Percentiles rank a stretch among this genome's conserved stretches.
Evolutionary conservation across 306 rosid genomes (phyloP).

Genomic region (Sechiopsis laciniata): DNA sequence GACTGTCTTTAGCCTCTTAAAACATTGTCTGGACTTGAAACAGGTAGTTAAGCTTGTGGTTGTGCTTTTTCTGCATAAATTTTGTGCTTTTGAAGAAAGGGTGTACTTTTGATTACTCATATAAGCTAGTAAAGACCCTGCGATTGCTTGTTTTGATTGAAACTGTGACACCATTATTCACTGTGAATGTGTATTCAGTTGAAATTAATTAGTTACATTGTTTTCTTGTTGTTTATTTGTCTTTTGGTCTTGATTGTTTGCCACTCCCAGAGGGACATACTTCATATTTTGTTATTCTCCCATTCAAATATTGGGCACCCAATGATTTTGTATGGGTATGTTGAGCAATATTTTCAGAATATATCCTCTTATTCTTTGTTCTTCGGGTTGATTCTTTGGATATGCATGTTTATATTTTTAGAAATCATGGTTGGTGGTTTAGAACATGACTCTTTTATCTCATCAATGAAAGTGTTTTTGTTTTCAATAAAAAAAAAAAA

Average conservation of each 20-base stretch:
- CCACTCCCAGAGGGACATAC: background rate
- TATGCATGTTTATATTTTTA: too few species aligned
- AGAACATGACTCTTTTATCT: too few species aligned
- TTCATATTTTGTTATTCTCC: background rate
- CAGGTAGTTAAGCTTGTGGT: too few species aligned
- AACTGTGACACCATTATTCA: background rate
- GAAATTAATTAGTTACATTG: background rate
- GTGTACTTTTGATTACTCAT: background rate
- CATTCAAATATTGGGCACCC: background rate
- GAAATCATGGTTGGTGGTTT: too few species aligned
- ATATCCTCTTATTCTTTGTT: too few species aligned
- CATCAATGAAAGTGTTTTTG: too few species aligned
- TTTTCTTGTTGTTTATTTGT: background rate
- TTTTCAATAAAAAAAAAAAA: too few species aligned
- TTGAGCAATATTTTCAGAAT: background rate
- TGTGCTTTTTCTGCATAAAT: background rate
- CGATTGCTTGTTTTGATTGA: background rate
- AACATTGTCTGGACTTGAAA: too few species aligned
- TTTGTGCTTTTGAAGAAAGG: background rate
- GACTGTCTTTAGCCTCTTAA: too few species aligned
- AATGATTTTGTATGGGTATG: background rate
- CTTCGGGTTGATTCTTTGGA: too few species aligned
- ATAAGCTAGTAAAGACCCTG: background rate
- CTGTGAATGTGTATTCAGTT: background rate
- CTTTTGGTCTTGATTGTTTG: background rate